phyloP scores from a whole-genome alignment of 2,329 filamentous ascomycete species.

The Colletotrichum endophyticum region DNA sequence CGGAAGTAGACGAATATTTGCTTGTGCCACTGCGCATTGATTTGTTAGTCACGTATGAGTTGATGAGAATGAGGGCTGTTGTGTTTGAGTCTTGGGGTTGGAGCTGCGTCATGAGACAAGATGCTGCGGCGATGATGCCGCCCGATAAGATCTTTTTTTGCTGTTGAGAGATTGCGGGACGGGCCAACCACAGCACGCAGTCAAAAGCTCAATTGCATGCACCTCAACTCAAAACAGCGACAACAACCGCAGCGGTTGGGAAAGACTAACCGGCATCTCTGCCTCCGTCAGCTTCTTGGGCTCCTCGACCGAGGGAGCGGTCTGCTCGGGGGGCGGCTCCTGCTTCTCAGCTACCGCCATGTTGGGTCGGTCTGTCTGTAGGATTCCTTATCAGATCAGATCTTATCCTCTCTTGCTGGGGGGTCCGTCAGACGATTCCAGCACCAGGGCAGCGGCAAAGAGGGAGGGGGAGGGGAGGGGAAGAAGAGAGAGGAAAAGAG shows the following conservation, averaged over 20 bases:
- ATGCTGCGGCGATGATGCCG: background rate
- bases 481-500: background rate
- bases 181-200: background rate
- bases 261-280: constrained; percentile 14
- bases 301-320: background rate
- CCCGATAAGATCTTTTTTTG: background rate
- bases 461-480: background rate
- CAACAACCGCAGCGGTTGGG: background rate
- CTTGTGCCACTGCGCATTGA: background rate
- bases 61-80: background rate
- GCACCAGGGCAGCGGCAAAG: background rate
- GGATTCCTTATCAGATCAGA: constrained; percentile 6
- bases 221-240: background rate
- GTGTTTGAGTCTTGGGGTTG: background rate
- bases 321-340: background rate
- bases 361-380: background rate
- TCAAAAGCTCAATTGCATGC: background rate
- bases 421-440: background rate
- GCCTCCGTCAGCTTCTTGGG: background rate
- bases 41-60: background rate
- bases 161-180: constrained; percentile 2
- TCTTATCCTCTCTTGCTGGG: background rate
- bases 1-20: constrained; percentile 44
- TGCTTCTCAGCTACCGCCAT: constrained; percentile 13
- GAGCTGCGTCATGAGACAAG: background rate